phyloP scores from a whole-genome alignment of 768 basidiomycete genomes.

The Amanita pseudoporphyria region DNA sequence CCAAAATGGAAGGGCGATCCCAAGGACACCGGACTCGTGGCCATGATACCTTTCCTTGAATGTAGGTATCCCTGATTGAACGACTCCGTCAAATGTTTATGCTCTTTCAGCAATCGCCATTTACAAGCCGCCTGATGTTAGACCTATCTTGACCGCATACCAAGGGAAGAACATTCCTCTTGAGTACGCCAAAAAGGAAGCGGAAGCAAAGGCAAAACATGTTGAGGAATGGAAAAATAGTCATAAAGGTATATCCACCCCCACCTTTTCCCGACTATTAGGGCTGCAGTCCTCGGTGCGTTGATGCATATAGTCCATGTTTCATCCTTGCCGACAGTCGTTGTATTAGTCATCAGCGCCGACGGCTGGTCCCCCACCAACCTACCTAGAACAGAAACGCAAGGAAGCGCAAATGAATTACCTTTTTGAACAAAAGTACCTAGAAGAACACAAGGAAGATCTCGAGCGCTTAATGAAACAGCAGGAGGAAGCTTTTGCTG shows the following conservation, averaged over 20 bases:
- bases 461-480: conserved; percentile 30
- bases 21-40: conserved; percentile 61
- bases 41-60: conserved; percentile 97
- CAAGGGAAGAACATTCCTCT: conserved; percentile 79
- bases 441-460: conserved; percentile 34
- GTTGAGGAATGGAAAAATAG: conserved; percentile 73
- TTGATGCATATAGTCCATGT: background rate
- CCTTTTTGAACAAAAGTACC: conserved; percentile 39
- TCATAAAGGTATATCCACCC: conserved; percentile 20
- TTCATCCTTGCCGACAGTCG: background rate
- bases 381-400: conserved; percentile 45
- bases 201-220: conserved; percentile 67
- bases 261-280: conserved; percentile 30
- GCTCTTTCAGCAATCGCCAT: conserved; percentile 72
- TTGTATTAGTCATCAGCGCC: conserved; percentile 12
- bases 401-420: conserved; percentile 42
- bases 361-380: conserved; percentile 28
- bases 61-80: conserved; percentile 35
- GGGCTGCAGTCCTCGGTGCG: conserved; percentile 24
- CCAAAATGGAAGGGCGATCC: conserved; percentile 82
- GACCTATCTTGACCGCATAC: conserved; percentile 80
- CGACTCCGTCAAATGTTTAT: background rate
- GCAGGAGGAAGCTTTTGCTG: conserved; percentile 32
- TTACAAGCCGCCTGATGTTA: conserved; percentile 79
- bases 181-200: conserved; percentile 86